Percentiles rank a stretch among this genome's conserved stretches.
Evolutionary conservation across 169 alveolate species (phyloP).

Genomic region (Plasmodium inui): DNA sequence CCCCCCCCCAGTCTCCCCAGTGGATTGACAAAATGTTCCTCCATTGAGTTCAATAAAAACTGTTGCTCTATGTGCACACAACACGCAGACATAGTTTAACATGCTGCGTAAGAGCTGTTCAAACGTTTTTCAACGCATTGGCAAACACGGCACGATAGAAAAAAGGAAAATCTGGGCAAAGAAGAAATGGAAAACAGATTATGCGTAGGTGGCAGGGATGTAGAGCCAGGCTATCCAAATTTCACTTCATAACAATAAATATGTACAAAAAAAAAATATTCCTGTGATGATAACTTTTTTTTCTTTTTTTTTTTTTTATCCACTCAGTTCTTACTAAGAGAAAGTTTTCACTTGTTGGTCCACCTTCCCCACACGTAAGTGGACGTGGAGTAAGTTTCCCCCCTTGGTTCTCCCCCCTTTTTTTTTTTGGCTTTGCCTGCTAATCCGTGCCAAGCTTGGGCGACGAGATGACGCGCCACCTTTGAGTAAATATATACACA

Average conservation of each 20-base stretch:
- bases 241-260: not conserved
- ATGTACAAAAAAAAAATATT: not conserved
- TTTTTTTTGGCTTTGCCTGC: not conserved
- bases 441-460: slow-evolving; percentile 21
- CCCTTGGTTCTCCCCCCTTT: not conserved
- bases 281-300: not conserved
- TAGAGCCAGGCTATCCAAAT: not conserved
- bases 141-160: not conserved
- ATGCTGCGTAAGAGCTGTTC: not conserved
- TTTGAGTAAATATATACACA: slow-evolving; percentile 53
- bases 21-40: not conserved
- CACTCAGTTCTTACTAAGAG: not conserved
- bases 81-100: not conserved
- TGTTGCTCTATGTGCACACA: not conserved
- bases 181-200: not conserved
- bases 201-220: not conserved
- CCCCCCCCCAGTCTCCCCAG: not conserved
- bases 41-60: not conserved
- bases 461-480: slow-evolving; percentile 53
- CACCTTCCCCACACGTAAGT: not conserved
- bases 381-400: not conserved
- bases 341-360: not conserved
- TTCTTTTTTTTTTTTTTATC: not conserved
- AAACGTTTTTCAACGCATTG: not conserved
- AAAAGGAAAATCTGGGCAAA: not conserved